Base-by-base conservation (phyloP, 176 grass and related monocot species). In the Tillandsia fasciculata region DNA sequence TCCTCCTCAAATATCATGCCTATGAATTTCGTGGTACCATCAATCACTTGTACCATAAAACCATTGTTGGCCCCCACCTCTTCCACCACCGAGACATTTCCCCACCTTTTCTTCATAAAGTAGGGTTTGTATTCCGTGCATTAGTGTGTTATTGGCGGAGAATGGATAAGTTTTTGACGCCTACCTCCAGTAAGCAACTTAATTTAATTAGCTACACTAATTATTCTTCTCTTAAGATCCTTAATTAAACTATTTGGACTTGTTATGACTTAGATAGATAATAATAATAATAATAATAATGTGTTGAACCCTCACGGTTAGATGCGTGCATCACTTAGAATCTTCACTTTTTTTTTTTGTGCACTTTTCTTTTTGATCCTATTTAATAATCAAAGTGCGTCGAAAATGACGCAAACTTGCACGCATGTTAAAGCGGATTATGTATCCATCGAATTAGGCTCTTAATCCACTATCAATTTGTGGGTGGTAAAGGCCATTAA, bases 371-470 rank as follows among this genome's bases (percentile, higher is more conserved):
- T 76, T 67, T 78, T 63, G 70, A 78, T 78, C 61, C 67, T 54
- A 53, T 54, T 8, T 78, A 78, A 70, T 70, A 67, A 67, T 54
- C 28, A 42, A 59, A 57, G 66, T 69, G 67, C 50, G 57, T 59
- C 47, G 65, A 58, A 18, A 20, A 57, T 68, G 65, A 81, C 76
- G 72, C 85, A 72, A 73, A 83, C 83, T 92, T 83, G 66, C 76
- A 81, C 89, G 79, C 68, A 83, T 70, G 77, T 48, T 69, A 86
- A 78, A 86, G 78, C 65, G 47, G 83, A 77, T 74, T 79, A 85
- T 75, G 86, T 76, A 89, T 20, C 28, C 74, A 59, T 61, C 59
- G 53, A 77, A 83, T 72, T 72, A 77, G 68, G 86, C 65, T 89
- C 67, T 70, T 78, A 57, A 84, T 64, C 50, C 90, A 89, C 83